A percentile compares a stretch with the other conserved stretches of the same genome.
Evolutionary conservation across 768 basidiomycete genomes (phyloP).

Genomic region (Boletus insuetus): DNA sequence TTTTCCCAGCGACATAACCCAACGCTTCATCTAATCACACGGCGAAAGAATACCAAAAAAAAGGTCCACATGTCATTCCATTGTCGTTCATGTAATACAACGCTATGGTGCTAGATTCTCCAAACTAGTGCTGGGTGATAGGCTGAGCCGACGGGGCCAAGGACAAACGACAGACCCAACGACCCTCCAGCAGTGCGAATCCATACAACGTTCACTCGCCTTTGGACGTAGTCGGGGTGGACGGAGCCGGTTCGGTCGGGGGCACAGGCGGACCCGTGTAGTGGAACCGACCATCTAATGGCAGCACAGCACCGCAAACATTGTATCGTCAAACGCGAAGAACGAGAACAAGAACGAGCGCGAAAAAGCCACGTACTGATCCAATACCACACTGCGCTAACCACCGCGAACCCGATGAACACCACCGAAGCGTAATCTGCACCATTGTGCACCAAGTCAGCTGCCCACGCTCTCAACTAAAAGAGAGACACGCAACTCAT

Average conservation of each 20-base stretch:
- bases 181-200: too few species aligned
- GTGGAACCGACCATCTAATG: slow-evolving; percentile 41
- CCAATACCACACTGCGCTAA: slow-evolving; percentile 61
- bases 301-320: neutral
- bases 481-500: slow-evolving; percentile 38
- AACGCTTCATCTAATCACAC: slow-evolving; percentile 11
- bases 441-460: neutral
- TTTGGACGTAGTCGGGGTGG: neutral
- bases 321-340: neutral
- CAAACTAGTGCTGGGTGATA: neutral
- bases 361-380: slow-evolving; percentile 40
- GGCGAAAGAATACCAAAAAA: neutral
- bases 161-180: too few species aligned
- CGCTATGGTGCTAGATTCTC: neutral
- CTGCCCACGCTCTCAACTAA: too few species aligned
- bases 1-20: slow-evolving; percentile 5
- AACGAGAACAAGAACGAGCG: too few species aligned
- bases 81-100: neutral
- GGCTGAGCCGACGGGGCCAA: too few species aligned
- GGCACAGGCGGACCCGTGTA: slow-evolving; percentile 44
- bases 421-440: slow-evolving; percentile 67
- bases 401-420: slow-evolving; percentile 57
- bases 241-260: slow-evolving; percentile 4
- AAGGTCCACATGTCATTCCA: neutral
- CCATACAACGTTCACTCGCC: neutral